Percentiles rank a stretch among this genome's conserved stretches.
Evolutionary conservation across 257 asterid species (phyloP).

Genomic region (Ilex aquifolium): DNA sequence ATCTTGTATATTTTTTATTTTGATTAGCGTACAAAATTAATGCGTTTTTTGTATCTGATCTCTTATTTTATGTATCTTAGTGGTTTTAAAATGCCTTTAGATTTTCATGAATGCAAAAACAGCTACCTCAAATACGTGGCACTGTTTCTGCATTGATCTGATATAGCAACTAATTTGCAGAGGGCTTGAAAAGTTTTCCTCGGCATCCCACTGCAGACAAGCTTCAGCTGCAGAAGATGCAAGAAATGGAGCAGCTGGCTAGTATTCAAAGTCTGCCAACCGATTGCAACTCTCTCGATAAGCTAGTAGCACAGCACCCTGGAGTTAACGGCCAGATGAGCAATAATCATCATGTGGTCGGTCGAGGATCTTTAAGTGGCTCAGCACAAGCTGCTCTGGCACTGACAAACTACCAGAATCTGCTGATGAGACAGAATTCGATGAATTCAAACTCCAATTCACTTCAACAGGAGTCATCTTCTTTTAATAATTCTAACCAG

Average conservation of each 20-base stretch:
- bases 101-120: too few species aligned
- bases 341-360: constrained; percentile 50
- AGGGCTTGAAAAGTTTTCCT: constrained; percentile 72
- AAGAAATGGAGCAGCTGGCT: constrained; percentile 54
- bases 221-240: constrained; percentile 39
- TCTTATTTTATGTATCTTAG: too few species aligned
- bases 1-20: too few species aligned
- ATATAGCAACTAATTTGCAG: constrained; percentile 31
- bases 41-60: too few species aligned
- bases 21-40: too few species aligned
- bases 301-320: constrained; percentile 54
- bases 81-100: too few species aligned
- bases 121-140: too few species aligned
- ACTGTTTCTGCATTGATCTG: too few species aligned
- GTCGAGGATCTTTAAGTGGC: constrained; percentile 52
- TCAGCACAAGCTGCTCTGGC: constrained; percentile 73
- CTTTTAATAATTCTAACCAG: constrained; percentile 43
- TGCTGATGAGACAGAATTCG: constrained; percentile 74
- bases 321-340: constrained; percentile 40
- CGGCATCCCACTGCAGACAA: constrained; percentile 41
- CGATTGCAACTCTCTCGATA: constrained; percentile 48
- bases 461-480: constrained; percentile 44
- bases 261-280: constrained; percentile 49
- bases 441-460: constrained; percentile 46
- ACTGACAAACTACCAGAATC: constrained; percentile 59